A percentile compares a stretch with the other conserved stretches of the same genome.
Evolutionary conservation across 2,329 filamentous ascomycete species (phyloP).

Genomic region (Alternaria arbusti): DNA sequence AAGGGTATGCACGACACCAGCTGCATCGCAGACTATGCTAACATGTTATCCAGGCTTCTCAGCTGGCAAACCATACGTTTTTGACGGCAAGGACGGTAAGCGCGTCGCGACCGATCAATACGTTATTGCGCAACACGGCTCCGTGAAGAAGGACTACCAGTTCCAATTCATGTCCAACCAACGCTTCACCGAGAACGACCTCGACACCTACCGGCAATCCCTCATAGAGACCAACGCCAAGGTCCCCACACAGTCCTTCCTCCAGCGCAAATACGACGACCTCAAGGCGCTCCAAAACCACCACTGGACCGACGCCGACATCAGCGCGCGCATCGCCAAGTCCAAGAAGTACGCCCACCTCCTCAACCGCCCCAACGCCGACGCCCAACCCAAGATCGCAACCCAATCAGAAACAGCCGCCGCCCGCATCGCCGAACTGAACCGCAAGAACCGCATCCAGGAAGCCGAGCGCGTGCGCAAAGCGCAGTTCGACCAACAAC

Average conservation of each 20-base stretch:
- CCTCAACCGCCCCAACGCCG: constrained; percentile 70
- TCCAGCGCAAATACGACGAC: constrained; percentile 76
- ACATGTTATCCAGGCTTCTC: constrained; percentile 67
- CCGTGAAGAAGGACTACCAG: constrained; percentile 81
- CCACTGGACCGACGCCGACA: constrained; percentile 81
- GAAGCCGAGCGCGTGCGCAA: constrained; percentile 92
- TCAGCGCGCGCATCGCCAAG: constrained; percentile 77
- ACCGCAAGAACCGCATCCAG: constrained; percentile 80
- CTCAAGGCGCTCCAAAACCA: constrained; percentile 82
- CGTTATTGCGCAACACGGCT: constrained; percentile 79
- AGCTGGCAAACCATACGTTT: constrained; percentile 80
- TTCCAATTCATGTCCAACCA: constrained; percentile 91
- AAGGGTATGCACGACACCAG: constrained; percentile 65
- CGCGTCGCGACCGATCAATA: constrained; percentile 86
- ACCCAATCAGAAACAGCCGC: constrained; percentile 70
- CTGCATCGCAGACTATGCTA: constrained; percentile 20
- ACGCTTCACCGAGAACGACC: constrained; percentile 83
- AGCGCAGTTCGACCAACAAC: constrained; percentile 79
- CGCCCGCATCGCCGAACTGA: constrained; percentile 82
- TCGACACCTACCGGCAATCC: constrained; percentile 78
- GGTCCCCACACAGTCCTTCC: constrained; percentile 73
- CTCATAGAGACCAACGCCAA: constrained; percentile 72
- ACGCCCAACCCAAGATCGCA: constrained; percentile 63
- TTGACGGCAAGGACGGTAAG: constrained; percentile 76
- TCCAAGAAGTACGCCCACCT: constrained; percentile 58